These are phyloP conservation scores for Scenedesmus sp. DNA, from an alignment of 163 green algal genomes.

Conservation along the genomic window DNA sequence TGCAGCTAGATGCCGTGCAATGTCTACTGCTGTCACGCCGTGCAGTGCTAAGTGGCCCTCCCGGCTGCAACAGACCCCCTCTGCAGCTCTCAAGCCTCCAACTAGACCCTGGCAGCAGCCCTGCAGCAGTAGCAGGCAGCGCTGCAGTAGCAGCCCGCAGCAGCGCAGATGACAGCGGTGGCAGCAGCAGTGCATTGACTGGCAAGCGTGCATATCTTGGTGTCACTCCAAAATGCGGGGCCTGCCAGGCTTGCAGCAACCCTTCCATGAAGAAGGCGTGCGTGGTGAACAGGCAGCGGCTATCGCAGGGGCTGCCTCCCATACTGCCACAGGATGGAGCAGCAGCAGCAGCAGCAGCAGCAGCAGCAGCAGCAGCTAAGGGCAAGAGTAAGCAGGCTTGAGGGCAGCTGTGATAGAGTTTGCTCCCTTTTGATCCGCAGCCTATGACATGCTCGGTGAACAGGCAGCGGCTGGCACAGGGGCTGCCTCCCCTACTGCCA, in stretches of 20 bases:
- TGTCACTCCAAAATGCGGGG: constrained; percentile 38
- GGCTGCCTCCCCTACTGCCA: no score
- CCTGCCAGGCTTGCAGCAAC: constrained; percentile 44
- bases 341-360: background rate
- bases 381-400: background rate
- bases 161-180: background rate
- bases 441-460: no score
- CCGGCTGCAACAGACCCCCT: background rate
- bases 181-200: constrained; percentile 9
- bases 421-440: no score
- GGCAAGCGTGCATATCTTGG: constrained; percentile 5
- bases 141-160: background rate
- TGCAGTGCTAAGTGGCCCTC: constrained; percentile 26
- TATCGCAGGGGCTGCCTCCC: constrained; percentile 31
- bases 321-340: constrained; percentile 12
- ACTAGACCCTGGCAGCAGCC: no score
- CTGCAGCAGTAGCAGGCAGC: background rate
- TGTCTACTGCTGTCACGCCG: constrained; percentile 45
- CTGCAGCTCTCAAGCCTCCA: background rate
- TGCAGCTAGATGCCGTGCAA: constrained; percentile 24
- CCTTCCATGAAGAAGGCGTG: constrained; percentile 56
- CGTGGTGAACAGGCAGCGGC: constrained; percentile 37
- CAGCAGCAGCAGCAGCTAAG: background rate
- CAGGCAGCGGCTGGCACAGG: no score
- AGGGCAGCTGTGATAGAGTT: background rate